Evolutionary conservation across 208 protist genomes (phyloP).

Genomic region (Crithidia acanthocephali): DNA sequence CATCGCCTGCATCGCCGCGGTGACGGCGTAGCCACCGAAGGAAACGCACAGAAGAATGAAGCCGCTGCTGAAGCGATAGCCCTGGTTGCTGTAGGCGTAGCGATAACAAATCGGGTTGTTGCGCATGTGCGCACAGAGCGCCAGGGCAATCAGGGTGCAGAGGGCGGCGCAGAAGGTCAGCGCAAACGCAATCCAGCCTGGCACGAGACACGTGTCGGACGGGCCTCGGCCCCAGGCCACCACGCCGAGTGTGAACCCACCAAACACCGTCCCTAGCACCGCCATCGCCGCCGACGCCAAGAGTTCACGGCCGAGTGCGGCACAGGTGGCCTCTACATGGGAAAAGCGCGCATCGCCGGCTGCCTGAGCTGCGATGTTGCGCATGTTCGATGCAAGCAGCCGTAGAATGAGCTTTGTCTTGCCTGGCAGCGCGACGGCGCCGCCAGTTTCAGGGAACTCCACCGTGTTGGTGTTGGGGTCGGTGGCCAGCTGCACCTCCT

Average conservation of each 20-base stretch:
- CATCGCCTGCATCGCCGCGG: not conserved
- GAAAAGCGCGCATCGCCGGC: not conserved
- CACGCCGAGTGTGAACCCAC: not conserved
- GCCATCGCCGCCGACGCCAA: not conserved
- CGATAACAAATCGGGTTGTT: not conserved
- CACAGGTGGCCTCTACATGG: not conserved
- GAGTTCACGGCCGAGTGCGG: not conserved
- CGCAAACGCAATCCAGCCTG: slow-evolving; percentile 10
- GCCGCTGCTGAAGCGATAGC: not conserved
- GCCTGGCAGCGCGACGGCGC: not conserved
- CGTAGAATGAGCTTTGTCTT: slow-evolving; percentile 2
- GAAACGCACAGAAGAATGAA: slow-evolving; percentile 5
- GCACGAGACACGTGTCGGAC: not conserved
- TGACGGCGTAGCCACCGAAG: slow-evolving; percentile 1
- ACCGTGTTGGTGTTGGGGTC: not conserved
- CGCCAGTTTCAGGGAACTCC: not conserved
- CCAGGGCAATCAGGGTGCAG: not conserved
- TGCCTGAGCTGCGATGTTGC: not conserved
- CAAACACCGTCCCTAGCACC: not conserved
- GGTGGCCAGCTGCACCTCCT: slow-evolving; percentile 5
- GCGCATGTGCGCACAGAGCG: slow-evolving; percentile 4
- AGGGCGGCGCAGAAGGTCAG: not conserved
- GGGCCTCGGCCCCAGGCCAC: slow-evolving; percentile 9
- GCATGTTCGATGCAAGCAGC: not conserved
- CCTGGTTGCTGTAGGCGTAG: not conserved